Conservation (phyloP, 1,284 basidiomycete species). For the Ceratobasidium sp. region DNA sequence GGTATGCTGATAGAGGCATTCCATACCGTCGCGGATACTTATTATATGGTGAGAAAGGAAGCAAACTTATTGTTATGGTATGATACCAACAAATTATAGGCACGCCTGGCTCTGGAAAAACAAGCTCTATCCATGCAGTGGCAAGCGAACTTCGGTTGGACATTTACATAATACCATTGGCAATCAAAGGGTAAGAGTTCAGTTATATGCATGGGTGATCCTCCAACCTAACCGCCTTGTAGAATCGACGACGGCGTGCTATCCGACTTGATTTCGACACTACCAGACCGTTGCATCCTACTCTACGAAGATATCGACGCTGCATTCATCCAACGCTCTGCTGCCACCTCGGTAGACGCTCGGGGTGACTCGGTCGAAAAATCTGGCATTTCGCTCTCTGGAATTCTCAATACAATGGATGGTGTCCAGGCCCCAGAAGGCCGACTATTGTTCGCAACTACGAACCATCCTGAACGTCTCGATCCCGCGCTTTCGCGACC, state of each 20-base stretch:
- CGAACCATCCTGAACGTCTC: conserved; percentile 61
- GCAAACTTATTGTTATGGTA: neutral
- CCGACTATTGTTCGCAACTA: conserved; percentile 62
- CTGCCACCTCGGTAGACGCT: conserved; percentile 34
- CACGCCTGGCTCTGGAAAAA: conserved; percentile 48
- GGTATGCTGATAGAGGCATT: conserved; percentile 58
- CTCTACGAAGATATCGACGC: conserved; percentile 65
- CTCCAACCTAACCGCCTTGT: neutral
- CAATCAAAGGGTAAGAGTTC: conserved; percentile 53
- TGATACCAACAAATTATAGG: conserved; percentile 25
- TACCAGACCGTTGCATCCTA: conserved; percentile 59
- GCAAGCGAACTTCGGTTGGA: conserved; percentile 61
- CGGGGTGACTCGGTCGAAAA: conserved; percentile 34
- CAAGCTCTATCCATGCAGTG: conserved; percentile 64
- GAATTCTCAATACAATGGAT: conserved; percentile 61
- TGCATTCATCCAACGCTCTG: conserved; percentile 55
- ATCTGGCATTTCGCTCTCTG: conserved; percentile 54
- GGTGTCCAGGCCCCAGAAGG: conserved; percentile 59
- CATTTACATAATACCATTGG: conserved; percentile 63
- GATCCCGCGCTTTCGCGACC: conserved; percentile 60
- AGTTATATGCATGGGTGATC: conserved; percentile 41
- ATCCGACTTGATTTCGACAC: conserved; percentile 53
- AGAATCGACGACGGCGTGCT: conserved; percentile 60
- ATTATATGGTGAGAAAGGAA: conserved; percentile 60
- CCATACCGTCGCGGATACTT: conserved; percentile 63